Evolutionary conservation across 441 rosid genomes (phyloP), one percentile per base, ranked within the genome.

Genomic region (Erodium moschatum): DNA sequence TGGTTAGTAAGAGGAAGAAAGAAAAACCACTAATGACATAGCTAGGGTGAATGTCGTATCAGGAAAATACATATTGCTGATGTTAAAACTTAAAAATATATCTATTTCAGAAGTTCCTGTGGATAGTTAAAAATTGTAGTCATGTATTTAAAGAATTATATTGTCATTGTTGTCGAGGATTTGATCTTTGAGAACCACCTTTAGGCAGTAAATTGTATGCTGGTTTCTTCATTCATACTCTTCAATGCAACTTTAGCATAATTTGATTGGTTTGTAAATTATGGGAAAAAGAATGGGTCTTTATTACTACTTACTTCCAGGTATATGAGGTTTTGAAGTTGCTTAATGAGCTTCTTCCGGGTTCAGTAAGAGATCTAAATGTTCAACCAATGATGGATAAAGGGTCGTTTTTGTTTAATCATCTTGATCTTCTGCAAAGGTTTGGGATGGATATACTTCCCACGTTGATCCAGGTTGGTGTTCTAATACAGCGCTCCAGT

Each of bases 311-410:
- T 69, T 79, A 60, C 54, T 73, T 19, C 66, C 83, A 92, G 99
- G 89, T 90, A 70, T 86, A 84, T 77, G 97, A 90, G 85, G 89
- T 94, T 73, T 80, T 94, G 82, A 91, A 87, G 85, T 79, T 94
- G 90, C 80, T 91, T 50, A 85, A 86, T 78, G 94, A 81, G 84
- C 92, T 94, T 75, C 91, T 94, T 54, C 99, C 97, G 24, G 67
- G 80, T 19, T 76, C 85, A 65, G 69, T 77, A 16, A 77, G 73
- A 70, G 85, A 80, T 64, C 79, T 76, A 67, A 81, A 72, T 72
- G 62, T 56, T 81, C 89, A 84, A 76, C 81, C 73, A 64, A 35
- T 80, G 63, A 76, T 73, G 73, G 97, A 91, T 65, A 91, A 88
- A 73, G 84, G 83, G 74, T 81, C 79, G 12, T 89, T 85, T 81